phyloP scores from a whole-genome alignment of 805 yeast genomes.

The Kurtzmaniella cleridarum region DNA sequence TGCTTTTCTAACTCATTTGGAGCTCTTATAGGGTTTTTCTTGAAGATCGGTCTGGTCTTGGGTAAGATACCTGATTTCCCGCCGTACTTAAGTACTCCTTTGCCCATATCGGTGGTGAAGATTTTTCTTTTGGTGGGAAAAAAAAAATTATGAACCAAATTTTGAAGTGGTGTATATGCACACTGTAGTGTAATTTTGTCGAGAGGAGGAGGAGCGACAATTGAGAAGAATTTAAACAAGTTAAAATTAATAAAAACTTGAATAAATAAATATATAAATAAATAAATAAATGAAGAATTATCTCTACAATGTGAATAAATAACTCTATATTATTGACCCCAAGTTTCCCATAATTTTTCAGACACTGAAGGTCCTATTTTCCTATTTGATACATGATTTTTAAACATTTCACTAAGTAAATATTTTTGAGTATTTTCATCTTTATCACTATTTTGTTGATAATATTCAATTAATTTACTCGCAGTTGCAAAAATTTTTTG shows the following conservation, averaged over 20 bases:
- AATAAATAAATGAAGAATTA: too few species aligned
- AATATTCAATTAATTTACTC: constrained; percentile 45
- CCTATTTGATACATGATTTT: constrained; percentile 44
- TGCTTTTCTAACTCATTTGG: constrained; percentile 37
- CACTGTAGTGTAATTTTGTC: too few species aligned
- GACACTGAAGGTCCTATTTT: constrained; percentile 49
- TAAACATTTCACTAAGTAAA: constrained; percentile 23
- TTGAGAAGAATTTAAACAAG: too few species aligned
- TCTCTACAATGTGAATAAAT: too few species aligned
- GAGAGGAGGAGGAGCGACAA: neutral
- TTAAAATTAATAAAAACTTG: too few species aligned
- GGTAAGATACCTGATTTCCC: constrained; percentile 84
- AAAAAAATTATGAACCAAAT: neutral
- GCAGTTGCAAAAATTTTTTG: constrained; percentile 75
- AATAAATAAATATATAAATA: too few species aligned
- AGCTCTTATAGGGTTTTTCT: constrained; percentile 53
- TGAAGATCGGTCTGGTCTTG: constrained; percentile 67
- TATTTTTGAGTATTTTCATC: constrained; percentile 26
- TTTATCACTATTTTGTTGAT: constrained; percentile 12
- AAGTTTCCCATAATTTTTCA: constrained; percentile 46
- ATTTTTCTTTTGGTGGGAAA: neutral
- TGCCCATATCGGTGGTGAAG: constrained; percentile 32
- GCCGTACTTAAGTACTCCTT: constrained; percentile 45
- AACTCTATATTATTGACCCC: constrained; percentile 37
- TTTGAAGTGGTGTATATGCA: neutral